Evolutionary conservation across 192 early-diverging fungal genomes (phyloP).

Genomic region (Linnemannia hyalina): DNA sequence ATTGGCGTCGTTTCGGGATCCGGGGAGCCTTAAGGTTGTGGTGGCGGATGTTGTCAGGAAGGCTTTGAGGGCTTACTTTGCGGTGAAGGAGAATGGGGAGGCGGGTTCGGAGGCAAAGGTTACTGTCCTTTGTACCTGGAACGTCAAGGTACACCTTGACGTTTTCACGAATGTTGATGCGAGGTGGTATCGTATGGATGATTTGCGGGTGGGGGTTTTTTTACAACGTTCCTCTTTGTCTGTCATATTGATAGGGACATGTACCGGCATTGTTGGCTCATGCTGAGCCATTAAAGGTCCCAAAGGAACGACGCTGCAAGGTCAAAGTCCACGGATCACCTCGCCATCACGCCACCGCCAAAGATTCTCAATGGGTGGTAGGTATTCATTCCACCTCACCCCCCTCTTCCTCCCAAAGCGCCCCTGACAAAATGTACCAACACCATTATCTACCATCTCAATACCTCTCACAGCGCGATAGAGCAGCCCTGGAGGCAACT

Average conservation of each 20-base stretch:
- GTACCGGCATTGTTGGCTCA: constrained; percentile 11
- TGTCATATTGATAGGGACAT: not conserved
- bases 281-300: constrained; percentile 14
- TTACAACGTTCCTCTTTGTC: not conserved
- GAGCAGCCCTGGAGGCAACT: constrained; percentile 57
- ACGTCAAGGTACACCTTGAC: constrained; percentile 47
- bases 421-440: not conserved
- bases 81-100: not conserved
- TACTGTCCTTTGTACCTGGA: constrained; percentile 66
- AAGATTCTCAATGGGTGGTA: constrained; percentile 77
- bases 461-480: constrained; percentile 51
- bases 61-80: constrained; percentile 62
- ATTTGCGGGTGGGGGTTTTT: not conserved
- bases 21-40: constrained; percentile 33
- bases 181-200: not conserved
- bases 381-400: not conserved
- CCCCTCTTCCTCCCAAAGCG: not conserved
- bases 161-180: not conserved
- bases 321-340: constrained; percentile 66
- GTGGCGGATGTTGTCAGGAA: constrained; percentile 57
- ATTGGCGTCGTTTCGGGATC: constrained; percentile 57
- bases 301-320: constrained; percentile 29
- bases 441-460: not conserved
- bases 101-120: constrained; percentile 60
- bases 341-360: constrained; percentile 63